These are phyloP conservation scores for Durotheca rogersii DNA, from an alignment of 495 filamentous ascomycete genomes.

Conservation along the genomic window DNA sequence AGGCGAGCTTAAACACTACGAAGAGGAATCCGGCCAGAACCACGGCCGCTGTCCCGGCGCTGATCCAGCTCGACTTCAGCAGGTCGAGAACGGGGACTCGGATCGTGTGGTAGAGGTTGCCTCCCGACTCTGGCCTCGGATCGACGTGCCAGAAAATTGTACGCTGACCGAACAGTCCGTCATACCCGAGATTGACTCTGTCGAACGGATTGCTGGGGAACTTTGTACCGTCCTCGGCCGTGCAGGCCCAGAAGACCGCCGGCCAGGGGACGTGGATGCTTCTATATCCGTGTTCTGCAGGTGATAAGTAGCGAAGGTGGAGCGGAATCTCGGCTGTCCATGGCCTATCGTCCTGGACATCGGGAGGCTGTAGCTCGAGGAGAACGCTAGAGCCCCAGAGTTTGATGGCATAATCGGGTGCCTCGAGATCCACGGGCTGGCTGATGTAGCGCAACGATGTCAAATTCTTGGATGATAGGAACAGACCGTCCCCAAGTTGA, in stretches of 20 bases:
- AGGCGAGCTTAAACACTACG: conserved; percentile 66
- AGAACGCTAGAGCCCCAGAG: conserved; percentile 82
- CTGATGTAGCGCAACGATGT: conserved; percentile 64
- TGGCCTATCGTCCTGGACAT: conserved; percentile 27
- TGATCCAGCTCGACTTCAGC: conserved; percentile 59
- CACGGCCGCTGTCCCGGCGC: conserved; percentile 66
- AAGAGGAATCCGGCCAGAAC: conserved; percentile 74
- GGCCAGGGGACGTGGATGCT: conserved; percentile 64
- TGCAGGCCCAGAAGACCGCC: conserved; percentile 91
- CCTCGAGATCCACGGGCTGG: conserved; percentile 89
- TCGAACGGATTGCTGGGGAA: conserved; percentile 86
- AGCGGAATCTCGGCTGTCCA: conserved; percentile 82
- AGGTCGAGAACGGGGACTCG: conserved; percentile 76
- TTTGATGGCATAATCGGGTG: conserved; percentile 75
- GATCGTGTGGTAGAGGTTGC: conserved; percentile 57
- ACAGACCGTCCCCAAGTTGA: conserved; percentile 71
- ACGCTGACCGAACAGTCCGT: conserved; percentile 73
- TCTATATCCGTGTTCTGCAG: conserved; percentile 53
- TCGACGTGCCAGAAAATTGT: conserved; percentile 87
- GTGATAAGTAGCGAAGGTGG: conserved; percentile 81
- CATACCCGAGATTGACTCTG: conserved; percentile 78
- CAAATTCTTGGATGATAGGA: conserved; percentile 75
- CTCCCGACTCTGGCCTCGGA: conserved; percentile 49
- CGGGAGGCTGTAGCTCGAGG: conserved; percentile 66
- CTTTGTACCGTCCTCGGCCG: conserved; percentile 67